Base-by-base conservation (phyloP, 176 grass and related monocot genomes). In the Carex parvula region DNA sequence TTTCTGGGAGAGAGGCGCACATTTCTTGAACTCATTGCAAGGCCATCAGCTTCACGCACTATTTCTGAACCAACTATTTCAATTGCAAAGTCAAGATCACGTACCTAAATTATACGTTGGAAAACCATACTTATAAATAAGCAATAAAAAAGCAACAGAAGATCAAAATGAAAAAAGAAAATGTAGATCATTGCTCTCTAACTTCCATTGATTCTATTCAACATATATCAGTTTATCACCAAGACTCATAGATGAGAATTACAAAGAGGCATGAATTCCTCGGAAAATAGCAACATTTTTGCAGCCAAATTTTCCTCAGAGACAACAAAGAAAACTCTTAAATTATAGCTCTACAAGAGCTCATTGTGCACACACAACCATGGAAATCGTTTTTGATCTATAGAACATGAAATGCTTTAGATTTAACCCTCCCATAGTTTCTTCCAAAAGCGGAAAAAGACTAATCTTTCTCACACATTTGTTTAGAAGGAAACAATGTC, bases 21-120 rank as follows among this genome's bases (percentile, higher is more conserved):
- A 85, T 98, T 98, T 12, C 96, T 87, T 33, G 96, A 98, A 88
- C 93, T 95, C 96, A 98, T 95, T 20, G 96, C 93, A 86, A 95
- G 91, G 65, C 96, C 93, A 88, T 98, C 96, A 83, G 83, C 80
- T 92, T 95, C 96, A 53, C 93, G 88, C 76, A 98, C 78, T 85
- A 95, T 95, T 83, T 95, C 89, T 54, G 91, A 93, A 56, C 96
- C 96, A 63, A 98, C 61, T 79, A 98, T 88, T 83, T 93, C 85
- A 62, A 98, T 63, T n/a, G 89, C 83, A 82, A 93, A 98, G 80
- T 95, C 91, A 60, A 98, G 89, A 83, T 95, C 96, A 18, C 85
- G 86, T 85, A 98, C 93, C 91, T 98, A 87, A 80, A 90, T 91
- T 61, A 29, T 85, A 57, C 26, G 54, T 79, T 52, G 24, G 35